These are phyloP conservation scores for Aethionema arabicum DNA, from an alignment of 345 rosid genomes.

Conservation along the genomic window DNA sequence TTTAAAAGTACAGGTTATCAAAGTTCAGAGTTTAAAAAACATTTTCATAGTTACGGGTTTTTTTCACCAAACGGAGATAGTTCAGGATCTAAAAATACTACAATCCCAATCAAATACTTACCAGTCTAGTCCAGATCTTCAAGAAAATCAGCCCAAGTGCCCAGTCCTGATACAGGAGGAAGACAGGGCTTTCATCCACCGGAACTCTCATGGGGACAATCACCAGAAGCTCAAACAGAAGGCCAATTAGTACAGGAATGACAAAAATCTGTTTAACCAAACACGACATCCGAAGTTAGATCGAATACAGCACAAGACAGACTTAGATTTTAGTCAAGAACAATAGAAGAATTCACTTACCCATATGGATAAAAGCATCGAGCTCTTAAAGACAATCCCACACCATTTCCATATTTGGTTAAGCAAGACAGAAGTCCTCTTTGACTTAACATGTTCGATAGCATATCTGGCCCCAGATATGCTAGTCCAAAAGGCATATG, in stretches of 20 bases:
- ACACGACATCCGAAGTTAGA: constrained; percentile 5
- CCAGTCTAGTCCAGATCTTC: constrained; percentile 99
- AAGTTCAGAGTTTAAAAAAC: too few species aligned
- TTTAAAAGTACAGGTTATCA: too few species aligned
- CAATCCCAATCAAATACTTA: constrained; percentile 32
- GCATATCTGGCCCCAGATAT: constrained; percentile 89
- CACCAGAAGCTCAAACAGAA: constrained; percentile 94
- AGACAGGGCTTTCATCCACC: constrained; percentile 99
- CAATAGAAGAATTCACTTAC: constrained; percentile 39
- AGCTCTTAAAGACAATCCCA: constrained; percentile 80
- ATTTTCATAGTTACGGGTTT: too few species aligned
- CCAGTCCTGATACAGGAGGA: constrained; percentile 98
- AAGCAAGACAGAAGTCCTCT: constrained; percentile 67
- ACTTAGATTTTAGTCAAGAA: not conserved
- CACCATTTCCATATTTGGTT: constrained; percentile 87
- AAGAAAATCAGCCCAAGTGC: constrained; percentile 95
- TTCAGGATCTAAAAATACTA: too few species aligned
- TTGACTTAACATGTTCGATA: constrained; percentile 70
- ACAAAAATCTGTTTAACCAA: constrained; percentile 63
- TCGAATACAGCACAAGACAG: not conserved
- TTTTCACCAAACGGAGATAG: not conserved
- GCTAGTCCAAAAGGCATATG: constrained; percentile 90
- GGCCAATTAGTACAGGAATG: constrained; percentile 92
- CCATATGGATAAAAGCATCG: constrained; percentile 85
- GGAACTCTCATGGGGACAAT: constrained; percentile 99